These are phyloP conservation scores for Penicillium fimorum DNA, from an alignment of 495 filamentous ascomycete species.

Conservation along the genomic window DNA sequence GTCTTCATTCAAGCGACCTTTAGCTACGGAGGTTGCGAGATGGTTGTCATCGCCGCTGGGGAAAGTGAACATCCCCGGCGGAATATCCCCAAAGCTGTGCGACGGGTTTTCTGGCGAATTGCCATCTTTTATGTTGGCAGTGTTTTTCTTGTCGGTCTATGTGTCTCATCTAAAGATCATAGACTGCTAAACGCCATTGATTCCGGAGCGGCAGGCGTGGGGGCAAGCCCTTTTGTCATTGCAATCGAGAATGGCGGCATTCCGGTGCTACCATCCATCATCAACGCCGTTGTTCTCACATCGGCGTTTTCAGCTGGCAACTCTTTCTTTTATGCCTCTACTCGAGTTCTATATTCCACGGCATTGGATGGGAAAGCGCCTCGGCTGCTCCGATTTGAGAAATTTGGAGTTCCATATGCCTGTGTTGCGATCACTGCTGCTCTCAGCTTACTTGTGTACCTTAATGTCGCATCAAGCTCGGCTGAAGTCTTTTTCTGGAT, in stretches of 20 bases:
- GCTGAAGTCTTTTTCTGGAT: conserved; percentile 49
- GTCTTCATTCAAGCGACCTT: conserved; percentile 42
- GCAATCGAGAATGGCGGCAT: conserved; percentile 59
- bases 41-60: conserved; percentile 72
- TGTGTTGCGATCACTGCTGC: conserved; percentile 29
- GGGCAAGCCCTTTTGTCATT: conserved; percentile 34
- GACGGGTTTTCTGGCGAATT: conserved; percentile 79
- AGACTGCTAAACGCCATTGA: conserved; percentile 25
- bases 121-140: conserved; percentile 69
- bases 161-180: conserved; percentile 29
- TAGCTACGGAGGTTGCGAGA: conserved; percentile 60
- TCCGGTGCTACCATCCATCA: conserved; percentile 62
- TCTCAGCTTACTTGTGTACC: conserved; percentile 29
- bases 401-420: conserved; percentile 41
- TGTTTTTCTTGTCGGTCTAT: conserved; percentile 51
- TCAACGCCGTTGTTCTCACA: conserved; percentile 70
- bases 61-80: conserved; percentile 73
- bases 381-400: conserved; percentile 46
- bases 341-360: conserved; percentile 67
- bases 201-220: conserved; percentile 41
- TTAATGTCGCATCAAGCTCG: conserved; percentile 31
- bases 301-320: conserved; percentile 66
- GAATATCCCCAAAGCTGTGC: conserved; percentile 73
- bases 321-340: conserved; percentile 70
- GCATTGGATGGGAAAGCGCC: conserved; percentile 66